A percentile compares a stretch with the other conserved stretches of the same genome.
phyloP scores from a whole-genome alignment of 2,329 filamentous ascomycete genomes.

The Immersiporthe knoxdaviesiana region DNA sequence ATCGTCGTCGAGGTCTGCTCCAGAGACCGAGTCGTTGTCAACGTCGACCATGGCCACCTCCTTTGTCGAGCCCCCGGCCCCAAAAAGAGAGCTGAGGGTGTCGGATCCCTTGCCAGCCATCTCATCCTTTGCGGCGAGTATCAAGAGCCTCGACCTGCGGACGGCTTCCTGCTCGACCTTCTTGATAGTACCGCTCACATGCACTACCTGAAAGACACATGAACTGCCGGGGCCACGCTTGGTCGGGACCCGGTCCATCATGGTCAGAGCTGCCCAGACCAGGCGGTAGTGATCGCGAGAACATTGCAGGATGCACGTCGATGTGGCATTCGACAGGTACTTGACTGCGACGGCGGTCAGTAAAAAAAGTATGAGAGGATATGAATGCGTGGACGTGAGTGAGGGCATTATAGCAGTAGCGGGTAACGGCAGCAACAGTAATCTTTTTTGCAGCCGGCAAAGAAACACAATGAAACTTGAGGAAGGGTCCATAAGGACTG shows the following conservation, averaged over 20 bases:
- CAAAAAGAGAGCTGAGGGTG: constrained; percentile 39
- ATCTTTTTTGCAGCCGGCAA: neutral
- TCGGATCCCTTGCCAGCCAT: constrained; percentile 43
- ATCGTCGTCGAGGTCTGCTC: constrained; percentile 50
- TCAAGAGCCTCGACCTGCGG: constrained; percentile 70
- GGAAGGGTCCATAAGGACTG: neutral
- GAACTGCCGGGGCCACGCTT: constrained; percentile 54
- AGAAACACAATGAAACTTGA: neutral
- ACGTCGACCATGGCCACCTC: constrained; percentile 48
- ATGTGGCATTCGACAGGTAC: constrained; percentile 90
- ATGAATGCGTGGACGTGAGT: neutral
- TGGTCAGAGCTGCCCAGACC: constrained; percentile 87
- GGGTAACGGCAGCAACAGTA: neutral
- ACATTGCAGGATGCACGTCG: constrained; percentile 87
- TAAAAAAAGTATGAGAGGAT: constrained; percentile 12
- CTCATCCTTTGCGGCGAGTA: constrained; percentile 66
- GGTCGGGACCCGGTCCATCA: constrained; percentile 71
- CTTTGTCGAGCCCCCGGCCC: constrained; percentile 33
- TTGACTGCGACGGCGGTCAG: constrained; percentile 65
- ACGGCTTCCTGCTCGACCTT: constrained; percentile 92
- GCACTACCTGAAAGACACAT: constrained; percentile 82
- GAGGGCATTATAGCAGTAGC: neutral
- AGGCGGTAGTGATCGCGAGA: constrained; percentile 81
- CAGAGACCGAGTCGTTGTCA: constrained; percentile 50
- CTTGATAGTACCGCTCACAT: constrained; percentile 89